Evolutionary conservation across 768 basidiomycete genomes (phyloP), one percentile per base, ranked within the genome.

Genomic region (Polyporus arcularius): DNA sequence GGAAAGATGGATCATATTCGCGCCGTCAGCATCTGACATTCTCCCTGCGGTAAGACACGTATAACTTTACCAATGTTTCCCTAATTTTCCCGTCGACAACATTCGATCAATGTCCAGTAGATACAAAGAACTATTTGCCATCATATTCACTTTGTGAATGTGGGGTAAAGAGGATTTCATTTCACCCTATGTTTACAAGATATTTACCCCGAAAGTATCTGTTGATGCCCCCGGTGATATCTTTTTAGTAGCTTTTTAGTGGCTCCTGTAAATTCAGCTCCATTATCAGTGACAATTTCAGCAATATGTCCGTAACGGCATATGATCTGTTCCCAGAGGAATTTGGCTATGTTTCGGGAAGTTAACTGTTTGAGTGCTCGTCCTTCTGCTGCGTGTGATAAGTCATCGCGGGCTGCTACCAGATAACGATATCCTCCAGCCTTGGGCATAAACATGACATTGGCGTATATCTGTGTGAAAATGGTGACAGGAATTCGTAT

Each of bases 241-340:
- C 54, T 15, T 1, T 60, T 12, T 1, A 72, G 48, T n/a, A 16
- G 5, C 10, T 11, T 35, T 35, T 60, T 26, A 21, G 67, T 67
- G 3, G 67, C 67, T 28, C 63, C 70, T 26, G 61, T 61, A 0
- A 63, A 66, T 41, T 67, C 69, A 2, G 66, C 16, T 5, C 75
- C 72, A 55, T 76, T 76, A 18, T 75, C 74, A 2, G 74, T 74
- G 2, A 67, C 60, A 3, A 73, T 58, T 52, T 68, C 45, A 12
- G 45, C 64, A 6, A 73, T 57, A 0, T 57, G 64, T 30, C 75
- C 75, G 45, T 73, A 76, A 3, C 71, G 58, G 52, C 71, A 74
- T 31, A 72, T 66, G 7, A 76, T 67, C 10, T 77, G 56, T 49
- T 72, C 70, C 65, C 68, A 74, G 4, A 76, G 67, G 53, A 76